Evolutionary conservation across 2,329 filamentous ascomycete genomes (phyloP), one percentile per base, ranked within the genome.

Genomic region (Phialocephala sp.): DNA sequence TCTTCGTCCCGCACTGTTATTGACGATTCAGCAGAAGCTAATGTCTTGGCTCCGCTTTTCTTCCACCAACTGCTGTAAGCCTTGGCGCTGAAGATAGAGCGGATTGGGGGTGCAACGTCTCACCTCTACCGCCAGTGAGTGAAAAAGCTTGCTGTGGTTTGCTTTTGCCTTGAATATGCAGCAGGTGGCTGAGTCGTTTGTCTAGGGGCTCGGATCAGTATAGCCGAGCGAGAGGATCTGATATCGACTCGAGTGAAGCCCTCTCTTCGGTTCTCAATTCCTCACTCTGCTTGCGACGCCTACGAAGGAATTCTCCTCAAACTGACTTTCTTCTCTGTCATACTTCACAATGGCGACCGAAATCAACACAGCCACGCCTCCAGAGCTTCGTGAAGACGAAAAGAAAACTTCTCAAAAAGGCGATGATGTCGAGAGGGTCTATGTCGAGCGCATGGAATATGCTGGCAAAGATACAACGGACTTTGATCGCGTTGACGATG

Each of bases 401-500:
- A 18, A 56, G 32, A 27, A 39, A 4, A n/a, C 27, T 20, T 24
- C 15, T 37, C 22, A 6, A 1, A 56, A 56, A 56, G 54, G 32
- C 2, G 54, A 39, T 6, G 54, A 56, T 56, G 54, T 56, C 15
- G 54, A 56, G 20, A 56, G 54, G 11, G 54, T 56, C 32, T 27
- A 56, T 20, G 54, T 56, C 20, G 54, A 56, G 32, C 54, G 54
- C 5, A 56, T 36, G 36, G 54, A 56, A 14, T 56, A 20, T 15
- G 54, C 32, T 37, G 54, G 36, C 22, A 56, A 56, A 39, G 54
- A 56, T 18, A 8, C 15, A 8, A 56, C 54, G 8, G 36, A 56
- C 32, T 56, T 56, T 18, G 76, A 81, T 39, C 83, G 84, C 71
- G 82, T 92, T 64, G 91, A 93, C 77, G 82, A 84, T 64, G 90